Base-by-base conservation (phyloP, 441 rosid species). In the Lepidium campestre region DNA sequence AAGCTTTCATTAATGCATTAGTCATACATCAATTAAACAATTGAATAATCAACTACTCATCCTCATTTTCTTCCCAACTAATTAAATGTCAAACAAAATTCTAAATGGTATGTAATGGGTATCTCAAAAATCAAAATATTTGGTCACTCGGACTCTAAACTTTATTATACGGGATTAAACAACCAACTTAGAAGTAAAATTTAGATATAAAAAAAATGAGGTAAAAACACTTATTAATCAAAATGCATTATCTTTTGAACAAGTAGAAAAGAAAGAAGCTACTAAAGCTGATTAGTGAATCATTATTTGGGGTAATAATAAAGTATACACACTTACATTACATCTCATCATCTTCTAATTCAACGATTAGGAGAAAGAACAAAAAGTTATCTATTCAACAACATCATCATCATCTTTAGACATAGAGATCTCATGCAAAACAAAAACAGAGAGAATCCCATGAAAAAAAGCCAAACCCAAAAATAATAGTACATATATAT, bases 371-470 rank as follows among this genome's bases (percentile, higher is more conserved):
- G 13, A 49, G 44, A 40, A 41, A 18, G 3, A 37, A 39, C n/a
- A 29, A 67, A 57, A 67, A 25, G 35, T 50, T 14, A 45, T 54
- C 23, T 34, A 44, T 35, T 55, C 12, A 31, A 50, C 54, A 34
- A 14, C 54, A 40, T 18, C 11, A 35, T 10, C 71, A 9, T 23
- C 20, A 35, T 62, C 31, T 25, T 25, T 25, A 25, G 2, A 25
- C 29, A 25, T 25, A 56, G 60, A 71, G 18, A 44, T 56, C 75
- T 63, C 74, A 62, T 34, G 34, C 62, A 34, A 35, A 34, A 48
- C 39, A 5, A 70, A 55, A 35, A 54, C 39, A 63, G 13, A 55
- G 74, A 62, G 58, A 62, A 27, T 63, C 70, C 15, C 65, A 63
- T 62, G 9, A 57, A 62, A 27, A 61, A 34, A 27, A 27, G 18